Evolutionary conservation across 768 basidiomycete genomes (phyloP).

Genomic region (Trametes cubensis): DNA sequence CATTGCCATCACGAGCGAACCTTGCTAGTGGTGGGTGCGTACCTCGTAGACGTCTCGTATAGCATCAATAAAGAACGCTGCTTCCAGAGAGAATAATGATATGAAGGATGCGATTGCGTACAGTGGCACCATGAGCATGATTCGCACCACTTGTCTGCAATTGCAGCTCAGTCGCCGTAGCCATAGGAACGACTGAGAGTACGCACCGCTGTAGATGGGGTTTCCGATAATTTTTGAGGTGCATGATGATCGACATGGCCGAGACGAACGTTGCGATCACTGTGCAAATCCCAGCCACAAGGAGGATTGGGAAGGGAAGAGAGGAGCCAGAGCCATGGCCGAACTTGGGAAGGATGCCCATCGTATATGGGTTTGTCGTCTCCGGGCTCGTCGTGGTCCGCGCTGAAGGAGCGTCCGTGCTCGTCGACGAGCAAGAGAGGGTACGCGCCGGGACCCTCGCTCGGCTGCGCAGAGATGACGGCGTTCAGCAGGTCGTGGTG

Average conservation of each 20-base stretch:
- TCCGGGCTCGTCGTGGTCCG: background rate
- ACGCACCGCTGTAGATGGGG: slow-evolving; percentile 75
- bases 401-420: background rate
- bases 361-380: background rate
- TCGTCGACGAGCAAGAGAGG: slow-evolving; percentile 9
- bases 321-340: slow-evolving; percentile 54
- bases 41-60: slow-evolving; percentile 97
- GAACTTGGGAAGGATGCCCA: slow-evolving; percentile 3
- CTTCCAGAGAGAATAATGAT: slow-evolving; percentile 90
- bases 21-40: slow-evolving; percentile 23
- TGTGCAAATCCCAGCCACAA: slow-evolving; percentile 64
- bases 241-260: slow-evolving; percentile 73
- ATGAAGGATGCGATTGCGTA: slow-evolving; percentile 92
- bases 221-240: slow-evolving; percentile 86
- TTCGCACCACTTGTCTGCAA: slow-evolving; percentile 83
- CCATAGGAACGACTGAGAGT: background rate
- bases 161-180: too few relatives aligned
- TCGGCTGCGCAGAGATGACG: too few relatives aligned
- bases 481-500: background rate
- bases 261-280: slow-evolving; percentile 73
- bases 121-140: slow-evolving; percentile 96
- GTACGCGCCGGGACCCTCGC: too few relatives aligned
- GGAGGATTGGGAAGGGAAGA: slow-evolving; percentile 55
- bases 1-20: too few relatives aligned
- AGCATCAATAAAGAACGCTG: slow-evolving; percentile 95